Evolutionary conservation across 192 early-diverging fungal species (phyloP).

Genomic region (Coemansia sp.): DNA sequence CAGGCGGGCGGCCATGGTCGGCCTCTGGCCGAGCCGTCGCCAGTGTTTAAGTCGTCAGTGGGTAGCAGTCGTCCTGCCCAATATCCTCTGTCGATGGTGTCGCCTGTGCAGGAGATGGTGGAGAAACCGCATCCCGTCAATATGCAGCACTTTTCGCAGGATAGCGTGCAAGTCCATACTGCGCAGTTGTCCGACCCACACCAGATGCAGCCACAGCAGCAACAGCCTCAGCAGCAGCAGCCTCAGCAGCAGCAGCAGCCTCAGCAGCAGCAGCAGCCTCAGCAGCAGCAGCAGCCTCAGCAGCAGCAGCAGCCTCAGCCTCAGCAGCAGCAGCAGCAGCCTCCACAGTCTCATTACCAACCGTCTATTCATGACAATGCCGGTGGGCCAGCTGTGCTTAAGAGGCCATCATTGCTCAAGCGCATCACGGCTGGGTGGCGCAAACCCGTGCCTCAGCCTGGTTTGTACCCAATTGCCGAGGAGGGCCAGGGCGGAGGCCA

Average conservation of each 20-base stretch:
- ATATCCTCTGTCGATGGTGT: not conserved
- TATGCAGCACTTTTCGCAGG: constrained; percentile 5
- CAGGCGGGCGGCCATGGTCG: not conserved
- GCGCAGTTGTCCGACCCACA: constrained; percentile 4
- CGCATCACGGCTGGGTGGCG: constrained; percentile 49
- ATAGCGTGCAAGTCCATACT: constrained; percentile 17
- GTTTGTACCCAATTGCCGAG: constrained; percentile 27
- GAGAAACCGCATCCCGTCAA: constrained; percentile 14
- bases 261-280: not conserved
- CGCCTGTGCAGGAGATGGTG: constrained; percentile 25
- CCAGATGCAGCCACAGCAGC: not conserved
- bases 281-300: constrained; percentile 1
- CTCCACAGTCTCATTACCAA: not conserved
- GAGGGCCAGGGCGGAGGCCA: constrained; percentile 1
- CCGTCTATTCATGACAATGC: not conserved
- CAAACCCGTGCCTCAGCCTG: constrained; percentile 14
- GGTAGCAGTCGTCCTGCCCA: not conserved
- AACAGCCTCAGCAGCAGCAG: not conserved
- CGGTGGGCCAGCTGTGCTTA: not conserved
- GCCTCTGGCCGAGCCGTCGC: constrained; percentile 17
- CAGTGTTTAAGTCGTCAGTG: constrained; percentile 17
- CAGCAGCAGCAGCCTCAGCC: not conserved
- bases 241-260: constrained; percentile 2
- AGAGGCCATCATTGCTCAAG: constrained; percentile 46
- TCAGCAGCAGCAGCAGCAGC: too few relatives aligned